A percentile compares a stretch with the other conserved stretches of the same genome.
Evolutionary conservation across 148 eudicot species (phyloP).

Genomic region (Suaeda aralocaspica): DNA sequence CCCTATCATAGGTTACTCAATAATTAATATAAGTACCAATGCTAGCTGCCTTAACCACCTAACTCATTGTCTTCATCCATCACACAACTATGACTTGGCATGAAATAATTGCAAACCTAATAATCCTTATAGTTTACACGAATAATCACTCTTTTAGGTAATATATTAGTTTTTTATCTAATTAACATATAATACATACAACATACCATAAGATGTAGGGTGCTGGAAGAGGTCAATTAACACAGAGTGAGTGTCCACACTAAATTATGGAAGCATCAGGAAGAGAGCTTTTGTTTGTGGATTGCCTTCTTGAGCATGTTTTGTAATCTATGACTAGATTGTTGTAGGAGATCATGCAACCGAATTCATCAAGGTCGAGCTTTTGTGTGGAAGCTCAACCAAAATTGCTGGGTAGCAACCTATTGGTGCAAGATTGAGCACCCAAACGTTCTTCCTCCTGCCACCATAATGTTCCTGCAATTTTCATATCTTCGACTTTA

Average conservation of each 20-base stretch:
- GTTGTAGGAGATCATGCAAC: slow-evolving; percentile 68
- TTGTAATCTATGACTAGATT: slow-evolving; percentile 69
- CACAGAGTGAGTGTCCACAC: slow-evolving; percentile 60
- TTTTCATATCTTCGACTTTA: slow-evolving; percentile 9
- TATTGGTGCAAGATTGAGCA: slow-evolving; percentile 77
- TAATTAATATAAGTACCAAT: not conserved
- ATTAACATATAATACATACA: too few species aligned
- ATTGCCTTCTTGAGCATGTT: slow-evolving; percentile 51
- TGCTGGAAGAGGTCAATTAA: slow-evolving; percentile 65
- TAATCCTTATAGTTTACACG: not conserved
- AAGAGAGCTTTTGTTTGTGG: slow-evolving; percentile 34
- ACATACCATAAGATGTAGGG: slow-evolving; percentile 74
- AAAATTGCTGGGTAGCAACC: slow-evolving; percentile 74
- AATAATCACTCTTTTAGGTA: not conserved
- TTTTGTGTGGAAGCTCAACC: slow-evolving; percentile 48
- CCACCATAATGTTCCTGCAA: slow-evolving; percentile 47
- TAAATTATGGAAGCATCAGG: slow-evolving; percentile 51
- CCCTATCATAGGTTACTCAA: not conserved
- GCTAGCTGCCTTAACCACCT: too few species aligned
- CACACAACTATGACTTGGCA: not conserved
- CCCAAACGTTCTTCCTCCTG: slow-evolving; percentile 73
- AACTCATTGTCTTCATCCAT: slow-evolving; percentile 4
- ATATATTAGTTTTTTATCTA: not conserved
- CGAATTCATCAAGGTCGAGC: slow-evolving; percentile 56
- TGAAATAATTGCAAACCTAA: not conserved